Evolutionary conservation across 2,329 filamentous ascomycete genomes (phyloP).

Genomic region (Monosporascus sp.): DNA sequence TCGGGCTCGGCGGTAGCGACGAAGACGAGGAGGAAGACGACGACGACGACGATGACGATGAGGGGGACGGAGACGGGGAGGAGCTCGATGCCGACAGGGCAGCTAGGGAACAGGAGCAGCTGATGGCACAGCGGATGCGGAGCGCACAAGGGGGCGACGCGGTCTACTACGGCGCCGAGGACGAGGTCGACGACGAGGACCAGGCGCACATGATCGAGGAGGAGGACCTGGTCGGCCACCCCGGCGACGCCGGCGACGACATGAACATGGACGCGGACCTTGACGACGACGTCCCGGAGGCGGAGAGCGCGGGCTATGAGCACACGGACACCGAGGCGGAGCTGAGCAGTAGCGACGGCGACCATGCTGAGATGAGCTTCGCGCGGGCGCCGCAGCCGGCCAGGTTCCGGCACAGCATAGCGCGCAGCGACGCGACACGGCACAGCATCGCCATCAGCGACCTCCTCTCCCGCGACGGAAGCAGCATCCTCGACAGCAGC

Average conservation of each 20-base stretch:
- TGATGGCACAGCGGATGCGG: conserved; percentile 46
- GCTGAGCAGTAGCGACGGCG: conserved; percentile 41
- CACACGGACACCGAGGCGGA: conserved; percentile 72
- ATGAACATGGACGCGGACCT: conserved; percentile 63
- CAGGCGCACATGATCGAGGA: conserved; percentile 57
- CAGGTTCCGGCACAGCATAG: conserved; percentile 31
- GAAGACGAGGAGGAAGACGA: conserved; percentile 32
- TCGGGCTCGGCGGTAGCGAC: conserved; percentile 41
- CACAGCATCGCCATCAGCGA: conserved; percentile 54
- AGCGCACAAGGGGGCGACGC: conserved; percentile 49
- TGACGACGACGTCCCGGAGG: conserved; percentile 66
- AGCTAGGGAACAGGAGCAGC: conserved; percentile 27
- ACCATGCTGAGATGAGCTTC: conserved; percentile 32
- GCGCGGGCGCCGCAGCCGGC: conserved; percentile 25
- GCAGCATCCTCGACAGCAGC: conserved; percentile 51
- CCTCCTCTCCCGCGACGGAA: conserved; percentile 51
- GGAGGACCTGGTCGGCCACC: conserved; percentile 45
- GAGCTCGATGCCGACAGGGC: conserved; percentile 26
- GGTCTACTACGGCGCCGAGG: conserved; percentile 51
- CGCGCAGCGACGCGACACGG: conserved; percentile 35
- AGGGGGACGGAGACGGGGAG: conserved; percentile 29
- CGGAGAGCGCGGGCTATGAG: conserved; percentile 61
- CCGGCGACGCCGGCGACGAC: conserved; percentile 27
- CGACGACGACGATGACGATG: conserved; percentile 28
- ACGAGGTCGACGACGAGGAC: conserved; percentile 50